phyloP scores from a whole-genome alignment of 805 yeast genomes.

The Metschnikowia santaceciliae region DNA sequence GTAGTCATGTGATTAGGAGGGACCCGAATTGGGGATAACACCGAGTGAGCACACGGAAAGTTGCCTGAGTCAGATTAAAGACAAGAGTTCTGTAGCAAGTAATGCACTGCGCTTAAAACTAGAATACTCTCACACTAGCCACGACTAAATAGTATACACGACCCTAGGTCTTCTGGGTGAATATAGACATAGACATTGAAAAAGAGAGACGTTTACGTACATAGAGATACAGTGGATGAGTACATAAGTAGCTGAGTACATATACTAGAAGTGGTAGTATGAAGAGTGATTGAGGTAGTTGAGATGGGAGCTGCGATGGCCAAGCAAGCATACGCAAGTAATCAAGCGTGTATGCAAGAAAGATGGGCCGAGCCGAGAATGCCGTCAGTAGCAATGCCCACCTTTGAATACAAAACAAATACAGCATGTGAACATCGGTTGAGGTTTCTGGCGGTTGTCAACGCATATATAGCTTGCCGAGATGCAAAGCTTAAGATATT shows the following conservation, averaged over 20 bases:
- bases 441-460: not conserved
- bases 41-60: not conserved
- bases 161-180: no score
- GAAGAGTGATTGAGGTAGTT: no score
- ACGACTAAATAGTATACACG: no score
- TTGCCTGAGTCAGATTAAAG: not conserved
- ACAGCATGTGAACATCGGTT: not conserved
- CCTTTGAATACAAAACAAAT: not conserved
- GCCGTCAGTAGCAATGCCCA: not conserved
- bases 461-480: not conserved
- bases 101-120: not conserved
- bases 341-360: not conserved
- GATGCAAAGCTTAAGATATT: not conserved
- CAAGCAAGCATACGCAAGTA: not conserved
- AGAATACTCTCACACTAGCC: not conserved
- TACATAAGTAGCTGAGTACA: no score
- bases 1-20: not conserved
- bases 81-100: conserved; percentile 1
- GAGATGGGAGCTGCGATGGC: not conserved
- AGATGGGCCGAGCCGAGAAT: conserved; percentile 3
- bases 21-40: not conserved
- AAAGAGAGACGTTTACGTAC: no score
- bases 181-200: no score
- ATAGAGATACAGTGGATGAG: no score
- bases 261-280: no score